Conservation (phyloP, 1,284 basidiomycete species). For the Pseudozyma tsukubaensis region DNA sequence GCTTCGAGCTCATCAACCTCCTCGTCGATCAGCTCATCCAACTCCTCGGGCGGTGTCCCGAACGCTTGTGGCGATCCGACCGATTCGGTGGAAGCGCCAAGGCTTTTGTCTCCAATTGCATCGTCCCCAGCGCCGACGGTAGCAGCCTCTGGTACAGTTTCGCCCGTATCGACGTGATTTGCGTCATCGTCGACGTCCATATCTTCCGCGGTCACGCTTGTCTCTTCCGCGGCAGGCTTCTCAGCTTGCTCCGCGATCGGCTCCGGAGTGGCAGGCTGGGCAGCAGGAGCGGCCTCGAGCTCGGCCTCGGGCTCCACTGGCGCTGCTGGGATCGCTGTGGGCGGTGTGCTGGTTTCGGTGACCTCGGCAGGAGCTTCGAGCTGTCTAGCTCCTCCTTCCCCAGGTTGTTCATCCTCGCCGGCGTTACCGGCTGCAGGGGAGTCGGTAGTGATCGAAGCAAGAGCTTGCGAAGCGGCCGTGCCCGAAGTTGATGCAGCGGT, state of each 20-base stretch:
- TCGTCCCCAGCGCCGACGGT: background rate
- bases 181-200: background rate
- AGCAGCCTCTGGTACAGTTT: background rate
- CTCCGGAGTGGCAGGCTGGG: too few species aligned
- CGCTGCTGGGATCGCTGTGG: too few species aligned
- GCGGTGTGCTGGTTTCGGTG: background rate
- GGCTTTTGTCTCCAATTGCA: background rate
- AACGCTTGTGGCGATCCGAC: conserved; percentile 26
- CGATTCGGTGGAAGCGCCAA: conserved; percentile 7
- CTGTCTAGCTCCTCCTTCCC: background rate
- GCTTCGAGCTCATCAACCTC: background rate
- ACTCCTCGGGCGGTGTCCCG: conserved; percentile 25
- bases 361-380: conserved; percentile 1
- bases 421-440: background rate
- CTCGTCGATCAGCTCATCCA: background rate
- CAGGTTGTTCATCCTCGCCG: background rate
- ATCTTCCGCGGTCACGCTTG: background rate
- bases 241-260: background rate
- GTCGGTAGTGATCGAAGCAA: background rate
- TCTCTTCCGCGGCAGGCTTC: background rate
- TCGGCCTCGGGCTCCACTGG: background rate
- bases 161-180: background rate
- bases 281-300: background rate
- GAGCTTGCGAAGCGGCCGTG: background rate
- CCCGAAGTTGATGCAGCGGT: background rate